Conservation (phyloP, 148 eudicot species). For the Nepenthes mirabilis region DNA sequence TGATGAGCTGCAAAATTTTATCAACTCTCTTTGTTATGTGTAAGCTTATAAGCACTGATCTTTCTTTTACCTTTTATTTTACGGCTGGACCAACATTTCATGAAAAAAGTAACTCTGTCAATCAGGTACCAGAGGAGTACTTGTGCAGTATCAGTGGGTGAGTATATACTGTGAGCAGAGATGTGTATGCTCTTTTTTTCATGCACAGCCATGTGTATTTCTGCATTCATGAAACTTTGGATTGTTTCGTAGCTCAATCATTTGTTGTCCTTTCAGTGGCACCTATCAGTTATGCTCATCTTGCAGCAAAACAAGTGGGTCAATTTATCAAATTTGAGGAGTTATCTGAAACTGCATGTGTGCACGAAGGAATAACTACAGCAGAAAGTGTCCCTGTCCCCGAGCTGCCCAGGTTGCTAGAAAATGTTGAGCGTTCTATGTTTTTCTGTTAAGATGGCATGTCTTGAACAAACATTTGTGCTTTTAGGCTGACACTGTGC, state of each 20-base stretch:
- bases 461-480: not conserved
- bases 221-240: conserved; percentile 6
- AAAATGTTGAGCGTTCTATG: conserved; percentile 22
- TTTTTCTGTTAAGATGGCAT: conserved; percentile 21
- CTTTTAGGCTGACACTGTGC: no score
- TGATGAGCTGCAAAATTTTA: conserved; percentile 68
- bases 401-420: conserved; percentile 22
- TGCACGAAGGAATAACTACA: conserved; percentile 12
- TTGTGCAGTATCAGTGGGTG: conserved; percentile 74
- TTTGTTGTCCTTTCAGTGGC: conserved; percentile 44
- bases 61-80: not conserved
- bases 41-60: conserved; percentile 24
- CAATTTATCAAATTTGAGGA: conserved; percentile 27
- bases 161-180: conserved; percentile 1
- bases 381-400: conserved; percentile 15
- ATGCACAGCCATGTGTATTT: not conserved
- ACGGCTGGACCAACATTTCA: not conserved
- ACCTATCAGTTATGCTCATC: conserved; percentile 63
- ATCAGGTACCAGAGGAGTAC: conserved; percentile 84
- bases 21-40: conserved; percentile 84
- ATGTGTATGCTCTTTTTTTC: not conserved
- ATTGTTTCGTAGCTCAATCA: not conserved
- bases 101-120: conserved; percentile 6
- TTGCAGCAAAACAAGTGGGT: conserved; percentile 23
- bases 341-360: conserved; percentile 11